Percentiles rank a stretch among this genome's conserved stretches.
These are phyloP conservation scores for Gentiana straminea DNA, from an alignment of 257 asterid genomes.

Conservation along the genomic window DNA sequence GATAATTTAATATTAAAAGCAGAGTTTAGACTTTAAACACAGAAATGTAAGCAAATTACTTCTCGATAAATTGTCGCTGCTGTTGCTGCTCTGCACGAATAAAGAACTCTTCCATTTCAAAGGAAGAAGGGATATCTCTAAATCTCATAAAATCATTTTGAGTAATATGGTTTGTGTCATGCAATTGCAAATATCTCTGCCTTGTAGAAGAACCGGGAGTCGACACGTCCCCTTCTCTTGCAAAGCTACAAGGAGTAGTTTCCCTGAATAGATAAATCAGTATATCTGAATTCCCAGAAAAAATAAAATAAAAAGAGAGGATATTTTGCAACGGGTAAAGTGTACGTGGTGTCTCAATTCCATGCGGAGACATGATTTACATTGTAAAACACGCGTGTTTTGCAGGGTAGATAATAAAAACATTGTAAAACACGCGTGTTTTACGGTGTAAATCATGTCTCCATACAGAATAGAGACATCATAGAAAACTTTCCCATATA, in stretches of 20 bases:
- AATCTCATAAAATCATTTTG: slow-evolving; percentile 16
- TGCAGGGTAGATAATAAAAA: too few species aligned
- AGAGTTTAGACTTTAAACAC: background rate
- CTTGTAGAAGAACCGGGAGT: slow-evolving; percentile 45
- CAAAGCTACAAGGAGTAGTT: slow-evolving; percentile 51
- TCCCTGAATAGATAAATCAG: slow-evolving; percentile 22
- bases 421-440: too few species aligned
- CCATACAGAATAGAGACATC: too few species aligned
- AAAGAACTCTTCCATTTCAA: slow-evolving; percentile 61
- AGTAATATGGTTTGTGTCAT: slow-evolving; percentile 20
- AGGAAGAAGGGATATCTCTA: slow-evolving; percentile 28
- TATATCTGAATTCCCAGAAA: background rate
- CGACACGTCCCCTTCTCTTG: slow-evolving; percentile 22
- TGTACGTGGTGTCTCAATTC: too few species aligned
- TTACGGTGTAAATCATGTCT: too few species aligned
- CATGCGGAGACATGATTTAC: too few species aligned
- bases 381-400: too few species aligned
- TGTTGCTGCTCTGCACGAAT: slow-evolving; percentile 41
- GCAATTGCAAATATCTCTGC: slow-evolving; percentile 15
- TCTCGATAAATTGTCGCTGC: slow-evolving; percentile 44
- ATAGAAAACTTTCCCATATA: too few species aligned
- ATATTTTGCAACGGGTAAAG: background rate
- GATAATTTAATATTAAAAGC: background rate
- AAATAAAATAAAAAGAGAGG: background rate
- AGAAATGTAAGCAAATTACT: slow-evolving; percentile 22